phyloP scores from a whole-genome alignment of 352 stramenopile genomes.

The Phytophthora tubulina region DNA sequence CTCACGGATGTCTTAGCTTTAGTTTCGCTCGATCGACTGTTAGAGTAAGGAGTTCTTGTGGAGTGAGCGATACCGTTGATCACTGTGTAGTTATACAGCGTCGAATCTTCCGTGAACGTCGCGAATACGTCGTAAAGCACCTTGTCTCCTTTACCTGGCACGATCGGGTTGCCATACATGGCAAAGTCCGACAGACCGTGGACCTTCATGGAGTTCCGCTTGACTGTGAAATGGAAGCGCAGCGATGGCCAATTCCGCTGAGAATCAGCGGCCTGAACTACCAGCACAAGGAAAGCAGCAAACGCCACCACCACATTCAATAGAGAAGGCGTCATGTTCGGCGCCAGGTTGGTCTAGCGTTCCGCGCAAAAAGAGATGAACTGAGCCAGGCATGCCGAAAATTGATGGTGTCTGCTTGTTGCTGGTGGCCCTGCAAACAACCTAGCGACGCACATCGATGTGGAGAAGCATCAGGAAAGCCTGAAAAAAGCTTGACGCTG shows the following conservation, averaged over 20 bases:
- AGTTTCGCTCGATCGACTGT: constrained; percentile 3
- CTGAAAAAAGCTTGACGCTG: constrained; percentile 4
- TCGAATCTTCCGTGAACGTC: constrained; percentile 28
- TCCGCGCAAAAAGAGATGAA: not conserved
- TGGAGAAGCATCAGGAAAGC: constrained; percentile 15
- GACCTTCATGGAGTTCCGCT: constrained; percentile 41
- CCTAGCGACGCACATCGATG: constrained; percentile 19
- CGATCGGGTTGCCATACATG: constrained; percentile 40
- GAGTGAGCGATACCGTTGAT: constrained; percentile 36
- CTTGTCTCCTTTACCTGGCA: constrained; percentile 1
- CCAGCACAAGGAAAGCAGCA: not conserved
- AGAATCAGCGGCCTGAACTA: not conserved
- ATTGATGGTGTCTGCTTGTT: not conserved
- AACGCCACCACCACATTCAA: not conserved
- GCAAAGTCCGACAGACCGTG: constrained; percentile 33
- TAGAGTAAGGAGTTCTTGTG: constrained; percentile 11
- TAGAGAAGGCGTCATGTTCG: not conserved
- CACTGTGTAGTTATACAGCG: constrained; percentile 36
- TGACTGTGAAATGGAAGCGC: constrained; percentile 40
- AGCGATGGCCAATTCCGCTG: constrained; percentile 36
- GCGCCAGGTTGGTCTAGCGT: not conserved
- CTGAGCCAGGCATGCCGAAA: constrained; percentile 6
- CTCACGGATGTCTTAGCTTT: constrained; percentile 4
- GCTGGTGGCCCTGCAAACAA: constrained; percentile 10
- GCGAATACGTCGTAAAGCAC: constrained; percentile 41